Evolutionary conservation across 768 basidiomycete species (phyloP), one percentile per base, ranked within the genome.

Genomic region (Wakefieldia striispora): DNA sequence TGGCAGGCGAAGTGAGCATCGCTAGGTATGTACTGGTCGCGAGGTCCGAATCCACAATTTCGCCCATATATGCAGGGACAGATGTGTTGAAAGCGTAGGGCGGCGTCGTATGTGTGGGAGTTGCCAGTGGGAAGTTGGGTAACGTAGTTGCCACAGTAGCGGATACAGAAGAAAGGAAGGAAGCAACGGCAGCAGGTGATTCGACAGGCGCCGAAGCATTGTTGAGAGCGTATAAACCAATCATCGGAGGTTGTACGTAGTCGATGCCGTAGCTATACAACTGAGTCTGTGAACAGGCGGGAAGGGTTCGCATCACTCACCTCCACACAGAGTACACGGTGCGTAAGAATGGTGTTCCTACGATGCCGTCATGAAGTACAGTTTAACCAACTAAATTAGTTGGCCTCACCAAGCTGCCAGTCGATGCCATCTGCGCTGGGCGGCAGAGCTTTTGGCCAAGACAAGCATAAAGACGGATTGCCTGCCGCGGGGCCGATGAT

Each of bases 321-420:
- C 84, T 89, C 74, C 80, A 91, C 35, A 91, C 72, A 5, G 86
- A 83, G 63, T 91, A 91, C 0, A 91, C 87, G 3, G 86, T 87
- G 29, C 83, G 75, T 47, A 91, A 60, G 63, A 91, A 91, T 0
- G 84, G 75, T 1, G 78, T 64, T 19, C 86, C 85, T 84, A 47
- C 5, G 19, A 2, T 53, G 20, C 27, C 6, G 23, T 58, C 17
- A 19, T 26, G 29, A 35, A 31, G 46, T 38, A 1, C 9, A 5
- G 12, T 31, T 19, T 9, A 27, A 7, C 16, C 11, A 13, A 39
- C 3, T 1, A 26, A 12, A n/a, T n/a, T 14, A 10, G 4, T 11
- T 16, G 6, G n/a, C 51, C 67, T 23, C 55, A 84, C 86, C 88
- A 42, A 91, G 73, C 64, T 90, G 86, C 89, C 89, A 91, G 59